phyloP scores from a whole-genome alignment of 371 early-diverging fungal species.

The Mortierella sp. region DNA sequence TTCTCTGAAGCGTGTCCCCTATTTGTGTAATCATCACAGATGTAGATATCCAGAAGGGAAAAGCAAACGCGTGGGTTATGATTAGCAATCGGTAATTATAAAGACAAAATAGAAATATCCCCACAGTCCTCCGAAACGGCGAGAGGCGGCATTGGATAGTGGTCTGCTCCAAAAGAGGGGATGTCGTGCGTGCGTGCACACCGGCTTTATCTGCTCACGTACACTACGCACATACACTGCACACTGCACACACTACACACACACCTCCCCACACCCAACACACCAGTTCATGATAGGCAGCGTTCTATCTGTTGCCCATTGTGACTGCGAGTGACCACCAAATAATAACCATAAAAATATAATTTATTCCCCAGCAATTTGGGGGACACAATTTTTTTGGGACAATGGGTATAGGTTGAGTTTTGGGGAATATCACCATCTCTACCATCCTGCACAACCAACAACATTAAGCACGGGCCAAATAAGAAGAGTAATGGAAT shows the following conservation, averaged over 20 bases:
- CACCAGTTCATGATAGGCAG: not conserved
- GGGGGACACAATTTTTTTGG: conserved; percentile 10
- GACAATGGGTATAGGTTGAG: not conserved
- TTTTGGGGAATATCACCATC: conserved; percentile 12
- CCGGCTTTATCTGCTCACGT: not conserved
- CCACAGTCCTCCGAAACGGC: not conserved
- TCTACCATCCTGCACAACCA: not conserved
- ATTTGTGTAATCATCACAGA: conserved; percentile 38
- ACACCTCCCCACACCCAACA: not conserved
- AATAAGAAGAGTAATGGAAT: not conserved
- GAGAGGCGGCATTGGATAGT: conserved; percentile 5
- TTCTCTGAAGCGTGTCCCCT: conserved; percentile 99
- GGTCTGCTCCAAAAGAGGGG: not conserved
- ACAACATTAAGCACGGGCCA: not conserved
- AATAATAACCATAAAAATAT: not conserved
- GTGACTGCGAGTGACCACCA: not conserved
- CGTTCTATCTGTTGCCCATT: too few species aligned
- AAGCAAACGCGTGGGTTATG: not conserved
- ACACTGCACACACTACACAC: not conserved
- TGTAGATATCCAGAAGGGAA: conserved; percentile 19
- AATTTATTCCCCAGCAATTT: conserved; percentile 21
- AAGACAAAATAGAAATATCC: not conserved
- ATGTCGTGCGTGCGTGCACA: not conserved
- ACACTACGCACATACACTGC: not conserved
- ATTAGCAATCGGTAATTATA: conserved; percentile 37